These are phyloP conservation scores for Lagenaria siceraria DNA, from an alignment of 306 rosid species.

Conservation along the genomic window DNA sequence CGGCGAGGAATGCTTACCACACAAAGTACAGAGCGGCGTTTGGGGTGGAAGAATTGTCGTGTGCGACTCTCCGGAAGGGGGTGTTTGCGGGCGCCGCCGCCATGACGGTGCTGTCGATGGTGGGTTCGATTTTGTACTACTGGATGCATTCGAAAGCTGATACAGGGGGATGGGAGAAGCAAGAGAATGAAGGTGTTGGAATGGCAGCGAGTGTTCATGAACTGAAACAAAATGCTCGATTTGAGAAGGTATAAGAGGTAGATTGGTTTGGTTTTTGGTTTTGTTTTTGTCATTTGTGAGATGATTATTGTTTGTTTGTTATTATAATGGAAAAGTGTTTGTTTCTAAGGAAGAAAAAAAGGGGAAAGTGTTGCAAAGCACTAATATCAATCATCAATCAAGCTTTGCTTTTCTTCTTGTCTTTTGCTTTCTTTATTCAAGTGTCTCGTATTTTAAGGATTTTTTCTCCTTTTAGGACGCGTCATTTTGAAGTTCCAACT, in stretches of 20 bases:
- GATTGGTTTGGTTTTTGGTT: slow-evolving; percentile 6
- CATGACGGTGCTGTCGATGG: slow-evolving; percentile 59
- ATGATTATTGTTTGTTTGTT: background rate
- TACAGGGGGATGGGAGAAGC: slow-evolving; percentile 95
- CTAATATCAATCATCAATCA: background rate
- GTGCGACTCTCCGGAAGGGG: slow-evolving; percentile 90
- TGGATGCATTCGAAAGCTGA: slow-evolving; percentile 77
- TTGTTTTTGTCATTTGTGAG: background rate
- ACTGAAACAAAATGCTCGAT: slow-evolving; percentile 29
- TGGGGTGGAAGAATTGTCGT: slow-evolving; percentile 25
- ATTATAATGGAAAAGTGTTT: background rate
- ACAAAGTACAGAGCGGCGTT: slow-evolving; percentile 52
- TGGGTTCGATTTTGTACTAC: slow-evolving; percentile 56
- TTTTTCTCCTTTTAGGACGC: background rate
- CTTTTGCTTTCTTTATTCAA: background rate
- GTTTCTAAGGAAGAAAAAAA: background rate
- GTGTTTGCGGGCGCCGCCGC: slow-evolving; percentile 94
- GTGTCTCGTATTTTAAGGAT: background rate
- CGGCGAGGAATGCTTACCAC: slow-evolving; percentile 93
- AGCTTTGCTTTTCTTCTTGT: background rate
- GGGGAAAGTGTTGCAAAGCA: background rate
- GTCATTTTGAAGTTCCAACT: background rate
- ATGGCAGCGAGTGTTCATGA: slow-evolving; percentile 27
- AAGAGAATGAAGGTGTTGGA: slow-evolving; percentile 60
- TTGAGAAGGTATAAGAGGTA: slow-evolving; percentile 30